These are phyloP conservation scores for Pythium insidiosum DNA, from an alignment of 352 stramenopile genomes.

Conservation along the genomic window DNA sequence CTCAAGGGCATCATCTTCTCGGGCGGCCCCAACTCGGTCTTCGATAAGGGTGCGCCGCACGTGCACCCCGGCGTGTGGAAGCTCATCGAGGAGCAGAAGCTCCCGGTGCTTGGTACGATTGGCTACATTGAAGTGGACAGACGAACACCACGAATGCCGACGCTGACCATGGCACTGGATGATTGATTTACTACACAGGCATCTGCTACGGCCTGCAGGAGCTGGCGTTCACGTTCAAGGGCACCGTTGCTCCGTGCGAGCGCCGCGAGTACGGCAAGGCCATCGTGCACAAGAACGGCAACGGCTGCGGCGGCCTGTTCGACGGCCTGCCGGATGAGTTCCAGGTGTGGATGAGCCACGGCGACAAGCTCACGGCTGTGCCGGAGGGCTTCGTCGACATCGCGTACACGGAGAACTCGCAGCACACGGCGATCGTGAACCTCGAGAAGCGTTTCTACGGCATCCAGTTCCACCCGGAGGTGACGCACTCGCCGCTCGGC, in stretches of 20 bases:
- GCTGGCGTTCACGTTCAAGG: slow-evolving; percentile 94
- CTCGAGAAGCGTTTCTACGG: slow-evolving; percentile 92
- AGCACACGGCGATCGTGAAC: slow-evolving; percentile 95
- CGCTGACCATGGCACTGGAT: too few species aligned
- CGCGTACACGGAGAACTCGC: slow-evolving; percentile 82
- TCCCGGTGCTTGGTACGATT: slow-evolving; percentile 89
- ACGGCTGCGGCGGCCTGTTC: slow-evolving; percentile 77
- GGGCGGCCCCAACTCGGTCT: slow-evolving; percentile 95
- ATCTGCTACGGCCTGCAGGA: slow-evolving; percentile 97
- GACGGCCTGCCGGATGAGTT: slow-evolving; percentile 89
- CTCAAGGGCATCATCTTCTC: slow-evolving; percentile 97
- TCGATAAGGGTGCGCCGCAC: slow-evolving; percentile 94
- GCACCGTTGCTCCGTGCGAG: slow-evolving; percentile 88
- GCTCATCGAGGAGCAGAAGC: slow-evolving; percentile 92
- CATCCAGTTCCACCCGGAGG: slow-evolving; percentile 97
- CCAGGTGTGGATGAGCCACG: slow-evolving; percentile 99
- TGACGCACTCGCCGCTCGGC: slow-evolving; percentile 95
- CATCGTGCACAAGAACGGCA: slow-evolving; percentile 73
- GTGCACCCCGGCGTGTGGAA: slow-evolving; percentile 93
- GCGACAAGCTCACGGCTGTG: slow-evolving; percentile 95
- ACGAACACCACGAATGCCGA: background rate
- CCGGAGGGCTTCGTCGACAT: slow-evolving; percentile 92
- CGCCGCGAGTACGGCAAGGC: slow-evolving; percentile 98
- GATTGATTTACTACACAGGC: slow-evolving; percentile 22
- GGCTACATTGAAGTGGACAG: background rate